phyloP scores from a whole-genome alignment of 2,329 filamentous ascomycete genomes.

The Neocatenulostroma microsporum region DNA sequence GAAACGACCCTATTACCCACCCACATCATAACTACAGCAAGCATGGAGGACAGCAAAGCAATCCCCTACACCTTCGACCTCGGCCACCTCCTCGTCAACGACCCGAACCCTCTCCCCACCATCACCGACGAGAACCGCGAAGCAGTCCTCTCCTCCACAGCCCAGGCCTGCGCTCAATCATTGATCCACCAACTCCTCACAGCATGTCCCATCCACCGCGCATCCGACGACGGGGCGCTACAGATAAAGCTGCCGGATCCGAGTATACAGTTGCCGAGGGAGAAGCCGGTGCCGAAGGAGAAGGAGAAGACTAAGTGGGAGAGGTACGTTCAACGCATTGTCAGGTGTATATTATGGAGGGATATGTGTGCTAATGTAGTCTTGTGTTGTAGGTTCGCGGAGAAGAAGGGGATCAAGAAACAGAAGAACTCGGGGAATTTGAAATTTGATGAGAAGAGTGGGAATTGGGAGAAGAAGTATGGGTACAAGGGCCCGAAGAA shows the following conservation, averaged over 20 bases:
- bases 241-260: conserved; percentile 68
- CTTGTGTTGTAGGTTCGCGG: conserved; percentile 90
- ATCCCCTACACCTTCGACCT: conserved; percentile 91
- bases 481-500: conserved; percentile 88
- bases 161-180: conserved; percentile 83
- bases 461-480: conserved; percentile 91
- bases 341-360: too few species aligned
- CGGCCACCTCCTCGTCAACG: conserved; percentile 74
- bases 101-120: conserved; percentile 70
- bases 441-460: conserved; percentile 73
- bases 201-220: conserved; percentile 70
- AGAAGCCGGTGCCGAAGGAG: conserved; percentile 78
- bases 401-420: conserved; percentile 91
- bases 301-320: conserved; percentile 91
- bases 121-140: conserved; percentile 45
- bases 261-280: conserved; percentile 68
- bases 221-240: conserved; percentile 53
- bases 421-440: conserved; percentile 77
- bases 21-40: too few species aligned
- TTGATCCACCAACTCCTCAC: conserved; percentile 92
- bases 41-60: conserved; percentile 44
- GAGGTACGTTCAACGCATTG: too few species aligned
- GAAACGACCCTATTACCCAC: too few species aligned
- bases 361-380: too few species aligned
- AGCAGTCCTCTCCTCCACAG: conserved; percentile 60